These are phyloP conservation scores for Raphanus sativus DNA, from an alignment of 345 rosid genomes.

Conservation along the genomic window DNA sequence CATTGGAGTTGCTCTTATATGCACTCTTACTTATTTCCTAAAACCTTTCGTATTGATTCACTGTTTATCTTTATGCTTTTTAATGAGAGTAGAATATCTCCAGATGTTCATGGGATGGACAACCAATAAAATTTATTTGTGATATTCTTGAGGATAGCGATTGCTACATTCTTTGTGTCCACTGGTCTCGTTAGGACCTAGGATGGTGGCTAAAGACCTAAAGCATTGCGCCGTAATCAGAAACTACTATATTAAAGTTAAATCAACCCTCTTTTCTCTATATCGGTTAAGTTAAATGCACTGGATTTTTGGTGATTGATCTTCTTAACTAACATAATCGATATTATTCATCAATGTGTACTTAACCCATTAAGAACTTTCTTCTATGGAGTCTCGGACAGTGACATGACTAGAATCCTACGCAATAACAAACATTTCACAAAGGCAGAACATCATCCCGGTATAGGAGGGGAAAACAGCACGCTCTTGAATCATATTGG, in stretches of 20 bases:
- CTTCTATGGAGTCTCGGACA: background rate
- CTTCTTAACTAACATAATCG: background rate
- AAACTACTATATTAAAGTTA: background rate
- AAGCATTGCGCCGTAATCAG: background rate
- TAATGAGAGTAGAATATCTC: slow-evolving; percentile 2
- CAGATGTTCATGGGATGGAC: slow-evolving; percentile 10
- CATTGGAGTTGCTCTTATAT: no score
- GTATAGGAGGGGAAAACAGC: background rate
- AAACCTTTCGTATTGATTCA: background rate
- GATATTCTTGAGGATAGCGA: slow-evolving; percentile 21
- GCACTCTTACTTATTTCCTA: background rate
- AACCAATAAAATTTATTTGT: background rate
- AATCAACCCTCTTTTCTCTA: background rate
- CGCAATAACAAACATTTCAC: background rate
- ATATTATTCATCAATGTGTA: background rate
- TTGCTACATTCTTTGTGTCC: slow-evolving; percentile 15
- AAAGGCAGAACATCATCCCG: background rate
- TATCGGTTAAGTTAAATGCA: background rate
- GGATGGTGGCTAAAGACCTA: slow-evolving; percentile 7
- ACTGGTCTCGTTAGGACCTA: slow-evolving; percentile 6
- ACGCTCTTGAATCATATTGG: background rate
- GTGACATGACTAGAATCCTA: background rate
- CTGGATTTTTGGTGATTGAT: background rate
- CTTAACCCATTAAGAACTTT: background rate
- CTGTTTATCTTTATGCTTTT: slow-evolving; percentile 12